A percentile compares a stretch with the other conserved stretches of the same genome.
phyloP scores from a whole-genome alignment of 1,139 yeast species.

The Hyphopichia pseudoburtonii region DNA sequence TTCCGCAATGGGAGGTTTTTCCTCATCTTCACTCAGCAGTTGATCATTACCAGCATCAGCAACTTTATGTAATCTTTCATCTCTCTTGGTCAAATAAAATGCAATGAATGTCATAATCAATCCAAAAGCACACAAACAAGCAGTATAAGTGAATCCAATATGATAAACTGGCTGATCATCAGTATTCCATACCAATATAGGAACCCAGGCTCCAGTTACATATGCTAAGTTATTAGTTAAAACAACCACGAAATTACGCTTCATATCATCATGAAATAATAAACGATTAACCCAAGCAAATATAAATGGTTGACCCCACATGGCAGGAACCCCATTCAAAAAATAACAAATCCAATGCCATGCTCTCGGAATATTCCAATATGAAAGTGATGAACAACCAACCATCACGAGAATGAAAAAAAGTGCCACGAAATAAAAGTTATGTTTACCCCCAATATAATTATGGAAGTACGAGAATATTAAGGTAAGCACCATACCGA shows the following conservation, averaged over 20 bases:
- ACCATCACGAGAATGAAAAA: constrained; percentile 37
- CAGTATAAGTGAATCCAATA: constrained; percentile 52
- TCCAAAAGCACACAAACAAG: constrained; percentile 43
- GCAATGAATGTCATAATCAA: constrained; percentile 34
- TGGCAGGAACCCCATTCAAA: constrained; percentile 46
- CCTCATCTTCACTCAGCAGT: background rate
- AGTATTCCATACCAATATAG: constrained; percentile 51
- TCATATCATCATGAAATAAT: constrained; percentile 46
- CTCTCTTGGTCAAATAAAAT: constrained; percentile 30
- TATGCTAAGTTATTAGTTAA: constrained; percentile 52
- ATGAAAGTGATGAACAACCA: constrained; percentile 44
- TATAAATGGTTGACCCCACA: constrained; percentile 47
- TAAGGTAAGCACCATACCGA: constrained; percentile 42
- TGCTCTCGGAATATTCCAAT: constrained; percentile 48
- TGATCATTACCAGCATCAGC: background rate
- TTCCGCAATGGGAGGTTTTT: background rate
- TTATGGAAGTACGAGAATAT: constrained; percentile 43
- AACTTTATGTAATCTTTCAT: constrained; percentile 12
- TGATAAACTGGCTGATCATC: constrained; percentile 47
- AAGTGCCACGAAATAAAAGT: constrained; percentile 32
- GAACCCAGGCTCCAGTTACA: constrained; percentile 50
- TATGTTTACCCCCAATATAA: constrained; percentile 41
- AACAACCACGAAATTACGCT: constrained; percentile 51
- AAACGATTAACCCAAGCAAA: constrained; percentile 56
- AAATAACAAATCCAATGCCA: constrained; percentile 52